Conservation (phyloP, 495 filamentous ascomycete species). For the Tuber aestivum region DNA sequence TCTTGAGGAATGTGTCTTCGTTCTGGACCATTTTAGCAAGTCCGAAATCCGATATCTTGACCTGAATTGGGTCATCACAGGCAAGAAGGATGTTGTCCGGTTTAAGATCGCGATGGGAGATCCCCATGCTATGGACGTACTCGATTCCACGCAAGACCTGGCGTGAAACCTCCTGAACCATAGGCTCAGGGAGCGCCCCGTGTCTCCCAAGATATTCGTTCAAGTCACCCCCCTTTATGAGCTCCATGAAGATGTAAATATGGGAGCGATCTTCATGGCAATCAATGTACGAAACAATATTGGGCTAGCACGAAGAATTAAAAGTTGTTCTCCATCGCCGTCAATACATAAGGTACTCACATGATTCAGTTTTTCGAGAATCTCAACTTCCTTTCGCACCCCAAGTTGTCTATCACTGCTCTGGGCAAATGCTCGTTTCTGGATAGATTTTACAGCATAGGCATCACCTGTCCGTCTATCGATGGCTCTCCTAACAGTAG, state of each 20-base stretch:
- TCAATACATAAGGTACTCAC: constrained; percentile 50
- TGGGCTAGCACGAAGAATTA: constrained; percentile 54
- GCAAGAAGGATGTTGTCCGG: constrained; percentile 91
- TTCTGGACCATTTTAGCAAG: constrained; percentile 86
- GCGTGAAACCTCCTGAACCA: constrained; percentile 61
- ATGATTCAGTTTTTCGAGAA: constrained; percentile 78
- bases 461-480: constrained; percentile 70
- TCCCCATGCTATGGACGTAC: constrained; percentile 79
- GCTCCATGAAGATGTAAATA: constrained; percentile 92
- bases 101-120: constrained; percentile 96
- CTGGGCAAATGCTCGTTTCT: constrained; percentile 77
- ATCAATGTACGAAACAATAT: constrained; percentile 86
- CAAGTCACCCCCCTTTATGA: constrained; percentile 77
- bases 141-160: constrained; percentile 76
- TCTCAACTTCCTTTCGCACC: constrained; percentile 89
- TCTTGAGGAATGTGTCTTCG: constrained; percentile 83
- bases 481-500: constrained; percentile 79
- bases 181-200: constrained; percentile 59
- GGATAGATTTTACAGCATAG: constrained; percentile 84
- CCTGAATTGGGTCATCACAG: constrained; percentile 61
- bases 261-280: constrained; percentile 69
- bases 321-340: not conserved
- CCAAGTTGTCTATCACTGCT: constrained; percentile 59
- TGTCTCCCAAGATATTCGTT: constrained; percentile 58
- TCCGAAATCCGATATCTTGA: constrained; percentile 94